phyloP scores from a whole-genome alignment of 2,329 filamentous ascomycete genomes.

The Aspergillus quadricinctus region DNA sequence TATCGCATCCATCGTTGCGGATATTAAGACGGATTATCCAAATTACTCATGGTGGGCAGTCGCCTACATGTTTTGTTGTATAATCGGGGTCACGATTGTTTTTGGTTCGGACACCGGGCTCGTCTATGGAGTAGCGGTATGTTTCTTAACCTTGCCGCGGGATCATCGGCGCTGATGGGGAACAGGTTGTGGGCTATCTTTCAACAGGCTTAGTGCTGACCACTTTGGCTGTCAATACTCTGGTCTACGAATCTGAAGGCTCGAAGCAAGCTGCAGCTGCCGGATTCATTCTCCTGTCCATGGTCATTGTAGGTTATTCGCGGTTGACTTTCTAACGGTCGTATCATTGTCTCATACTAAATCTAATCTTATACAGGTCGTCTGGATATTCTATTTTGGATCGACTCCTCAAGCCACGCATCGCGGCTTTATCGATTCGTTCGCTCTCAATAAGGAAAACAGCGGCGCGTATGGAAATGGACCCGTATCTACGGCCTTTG shows the following conservation, averaged over 20 bases:
- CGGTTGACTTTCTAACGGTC: background rate
- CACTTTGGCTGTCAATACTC: conserved; percentile 77
- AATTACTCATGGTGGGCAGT: conserved; percentile 91
- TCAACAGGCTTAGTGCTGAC: conserved; percentile 78
- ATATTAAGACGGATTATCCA: conserved; percentile 59
- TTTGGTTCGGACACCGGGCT: conserved; percentile 79
- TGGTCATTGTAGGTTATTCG: conserved; percentile 69
- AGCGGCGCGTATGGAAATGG: conserved; percentile 57
- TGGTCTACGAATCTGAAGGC: conserved; percentile 73
- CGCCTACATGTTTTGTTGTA: conserved; percentile 79
- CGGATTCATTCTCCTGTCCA: conserved; percentile 88
- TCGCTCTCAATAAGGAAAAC: conserved; percentile 82
- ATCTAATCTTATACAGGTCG: conserved; percentile 58
- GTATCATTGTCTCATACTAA: background rate
- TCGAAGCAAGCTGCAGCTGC: conserved; percentile 77
- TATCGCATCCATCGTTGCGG: conserved; percentile 74
- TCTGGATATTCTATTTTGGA: conserved; percentile 99
- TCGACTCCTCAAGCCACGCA: conserved; percentile 82
- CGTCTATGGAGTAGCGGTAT: conserved; percentile 82
- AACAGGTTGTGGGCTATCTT: conserved; percentile 77
- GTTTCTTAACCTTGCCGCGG: conserved; percentile 15
- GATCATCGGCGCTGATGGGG: conserved; percentile 19
- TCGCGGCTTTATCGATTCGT: conserved; percentile 90
- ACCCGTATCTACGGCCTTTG: conserved; percentile 69
- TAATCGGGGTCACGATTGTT: conserved; percentile 73